Base-by-base conservation (phyloP, 257 asterid species). In the Plectranthus barbatus region DNA sequence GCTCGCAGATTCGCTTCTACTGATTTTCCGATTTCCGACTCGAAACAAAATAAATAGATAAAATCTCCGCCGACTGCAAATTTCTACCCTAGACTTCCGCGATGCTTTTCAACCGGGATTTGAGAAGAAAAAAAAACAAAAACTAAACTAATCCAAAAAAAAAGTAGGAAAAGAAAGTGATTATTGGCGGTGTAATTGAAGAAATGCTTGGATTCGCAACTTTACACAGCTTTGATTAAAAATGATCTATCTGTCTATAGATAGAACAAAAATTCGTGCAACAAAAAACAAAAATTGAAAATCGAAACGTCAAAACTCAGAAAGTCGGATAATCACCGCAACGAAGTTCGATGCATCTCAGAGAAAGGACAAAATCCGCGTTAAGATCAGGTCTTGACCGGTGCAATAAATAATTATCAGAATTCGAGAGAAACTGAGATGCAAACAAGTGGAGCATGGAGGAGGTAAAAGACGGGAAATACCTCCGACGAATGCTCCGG, bases 401-500 rank as follows among this genome's bases (percentile, higher is more conserved):
- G 29, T 24, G 47, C 42, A 36, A n/a, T n/a, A n/a, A n/a, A n/a
- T n/a, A n/a, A 56, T 33, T 23, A 20, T 40, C 68, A 50, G 17
- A 56, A 64, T 47, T 39, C 37, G 9, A 1, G 10, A 23, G 31
- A 19, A 49, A 34, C 34, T 20, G 1, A n/a, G 1, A 20, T 20
- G 9, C 12, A 24, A 11, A 21, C 1, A 23, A 10, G 3, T 39
- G 46, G 24, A 60, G 11, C 12, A 29, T 0, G 12, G 21, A 62
- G 41, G 15, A 44, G 9, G 60, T 3, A 45, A 18, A 8, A 13
- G 40, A 14, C 14, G 60, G 74, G 8, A 20, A 47, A 29, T 8
- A 47, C 52, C 60, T 62, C 70, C 71, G 62, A 36, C 9, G 46
- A 33, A 26, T 49, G 48, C 68, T 62, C 78, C 76, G 78, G 64